Percentiles rank a stretch among this genome's conserved stretches.
These are phyloP conservation scores for Umbelopsis isabellina DNA, from an alignment of 192 early-diverging fungal genomes.

Conservation along the genomic window DNA sequence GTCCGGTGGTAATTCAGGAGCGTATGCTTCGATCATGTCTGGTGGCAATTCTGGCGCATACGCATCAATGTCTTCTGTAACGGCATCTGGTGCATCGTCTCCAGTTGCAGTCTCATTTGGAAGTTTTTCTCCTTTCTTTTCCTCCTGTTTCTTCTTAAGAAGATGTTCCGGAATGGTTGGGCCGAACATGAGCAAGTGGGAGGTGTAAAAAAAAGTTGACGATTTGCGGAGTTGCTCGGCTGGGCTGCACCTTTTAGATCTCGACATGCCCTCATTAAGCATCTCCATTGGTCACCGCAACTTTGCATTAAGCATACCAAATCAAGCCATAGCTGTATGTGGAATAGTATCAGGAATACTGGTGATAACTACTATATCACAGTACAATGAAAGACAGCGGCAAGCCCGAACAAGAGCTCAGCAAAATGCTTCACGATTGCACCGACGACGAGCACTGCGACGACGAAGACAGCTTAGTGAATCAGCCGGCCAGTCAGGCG, in stretches of 20 bases:
- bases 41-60: slow-evolving; percentile 39
- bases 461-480: slow-evolving; percentile 7
- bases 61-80: slow-evolving; percentile 24
- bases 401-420: slow-evolving; percentile 4
- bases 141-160: slow-evolving; percentile 12
- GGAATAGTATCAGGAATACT: neutral
- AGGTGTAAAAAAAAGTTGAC: neutral
- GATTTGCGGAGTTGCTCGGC: neutral
- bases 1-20: slow-evolving; percentile 39
- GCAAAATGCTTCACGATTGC: slow-evolving; percentile 9
- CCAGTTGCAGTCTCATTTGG: neutral
- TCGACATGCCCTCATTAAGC: slow-evolving; percentile 2
- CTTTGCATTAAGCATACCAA: slow-evolving; percentile 10
- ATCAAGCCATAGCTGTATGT: neutral
- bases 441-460: slow-evolving; percentile 16
- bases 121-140: slow-evolving; percentile 10
- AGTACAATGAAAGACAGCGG: slow-evolving; percentile 3
- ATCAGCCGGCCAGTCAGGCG: neutral
- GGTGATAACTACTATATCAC: neutral
- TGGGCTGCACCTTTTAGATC: neutral
- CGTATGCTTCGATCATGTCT: slow-evolving; percentile 35
- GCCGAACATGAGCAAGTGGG: slow-evolving; percentile 11
- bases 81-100: neutral
- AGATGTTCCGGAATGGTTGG: slow-evolving; percentile 29
- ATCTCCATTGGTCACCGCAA: slow-evolving; percentile 17